phyloP scores from a whole-genome alignment of 345 rosid species.

The Cardamine resedifolia region DNA sequence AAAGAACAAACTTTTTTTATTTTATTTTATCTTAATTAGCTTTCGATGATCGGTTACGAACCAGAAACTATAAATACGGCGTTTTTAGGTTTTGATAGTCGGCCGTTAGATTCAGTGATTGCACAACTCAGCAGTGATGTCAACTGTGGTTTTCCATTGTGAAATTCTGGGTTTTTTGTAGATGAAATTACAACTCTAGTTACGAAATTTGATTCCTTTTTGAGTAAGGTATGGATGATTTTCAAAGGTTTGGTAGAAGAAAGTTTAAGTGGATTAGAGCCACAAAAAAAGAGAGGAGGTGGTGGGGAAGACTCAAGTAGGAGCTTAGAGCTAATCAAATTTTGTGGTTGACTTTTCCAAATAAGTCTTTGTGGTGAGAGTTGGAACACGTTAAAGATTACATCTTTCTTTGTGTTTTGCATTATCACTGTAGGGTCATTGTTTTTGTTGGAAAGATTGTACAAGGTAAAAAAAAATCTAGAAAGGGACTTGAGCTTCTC shows the following conservation, averaged over 20 bases:
- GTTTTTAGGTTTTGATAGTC: conserved; percentile 16
- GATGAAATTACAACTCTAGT: not conserved
- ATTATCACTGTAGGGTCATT: conserved; percentile 27
- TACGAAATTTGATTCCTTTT: not conserved
- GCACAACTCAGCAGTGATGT: not conserved
- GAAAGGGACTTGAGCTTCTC: conserved; percentile 10
- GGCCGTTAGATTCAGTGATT: conserved; percentile 25
- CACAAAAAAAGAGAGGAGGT: conserved; percentile 17
- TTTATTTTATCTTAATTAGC: not conserved
- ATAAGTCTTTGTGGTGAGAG: conserved; percentile 25
- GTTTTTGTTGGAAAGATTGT: conserved; percentile 15
- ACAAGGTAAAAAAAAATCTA: conserved; percentile 1
- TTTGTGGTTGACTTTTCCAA: conserved; percentile 37
- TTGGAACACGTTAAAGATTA: conserved; percentile 22
- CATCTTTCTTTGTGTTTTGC: conserved; percentile 20
- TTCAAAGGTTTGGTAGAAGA: not conserved
- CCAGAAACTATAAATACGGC: not conserved
- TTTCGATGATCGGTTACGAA: not conserved
- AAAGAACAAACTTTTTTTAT: not conserved
- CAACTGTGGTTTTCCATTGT: not conserved
- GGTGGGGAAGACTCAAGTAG: conserved; percentile 17
- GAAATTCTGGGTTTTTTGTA: not conserved
- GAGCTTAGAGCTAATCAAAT: conserved; percentile 16
- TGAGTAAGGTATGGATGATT: conserved; percentile 2
- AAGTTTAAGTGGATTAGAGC: not conserved